Evolutionary conservation across 2,329 filamentous ascomycete genomes (phyloP).

Genomic region (Claviceps lovelessii): DNA sequence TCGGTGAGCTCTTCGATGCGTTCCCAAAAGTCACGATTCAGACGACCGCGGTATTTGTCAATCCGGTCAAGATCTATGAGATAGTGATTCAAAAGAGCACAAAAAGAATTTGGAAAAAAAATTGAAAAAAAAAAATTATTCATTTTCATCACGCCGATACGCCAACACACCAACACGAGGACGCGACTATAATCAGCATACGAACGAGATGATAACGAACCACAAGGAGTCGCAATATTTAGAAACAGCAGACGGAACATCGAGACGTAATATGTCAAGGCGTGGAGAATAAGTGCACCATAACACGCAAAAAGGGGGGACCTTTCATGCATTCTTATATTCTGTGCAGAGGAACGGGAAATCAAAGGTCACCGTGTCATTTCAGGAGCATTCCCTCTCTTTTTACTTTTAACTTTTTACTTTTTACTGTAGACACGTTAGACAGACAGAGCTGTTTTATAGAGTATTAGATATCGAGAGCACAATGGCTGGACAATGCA

Average conservation of each 20-base stretch:
- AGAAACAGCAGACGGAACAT: background rate
- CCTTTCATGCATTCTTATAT: no score
- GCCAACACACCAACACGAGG: background rate
- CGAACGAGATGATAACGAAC: background rate
- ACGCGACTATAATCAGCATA: no score
- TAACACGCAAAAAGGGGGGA: no score
- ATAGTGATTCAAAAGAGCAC: slow-evolving; percentile 1
- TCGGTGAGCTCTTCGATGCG: slow-evolving; percentile 20
- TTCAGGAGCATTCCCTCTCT: background rate
- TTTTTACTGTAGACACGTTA: background rate
- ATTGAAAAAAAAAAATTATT: no score
- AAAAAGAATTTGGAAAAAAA: no score
- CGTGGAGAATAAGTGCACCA: background rate
- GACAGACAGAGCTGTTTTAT: background rate
- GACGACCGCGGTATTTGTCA: slow-evolving; percentile 18
- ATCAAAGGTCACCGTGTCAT: background rate
- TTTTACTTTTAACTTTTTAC: background rate
- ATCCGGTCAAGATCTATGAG: slow-evolving; percentile 19
- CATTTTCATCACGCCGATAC: no score
- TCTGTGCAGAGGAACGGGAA: background rate
- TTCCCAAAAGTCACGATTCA: slow-evolving; percentile 17
- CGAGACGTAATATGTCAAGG: background rate
- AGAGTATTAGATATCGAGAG: background rate
- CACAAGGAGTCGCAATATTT: background rate
- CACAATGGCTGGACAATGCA: background rate